Conservation (phyloP, 768 basidiomycete genomes). For the Tricholomella constricta region DNA sequence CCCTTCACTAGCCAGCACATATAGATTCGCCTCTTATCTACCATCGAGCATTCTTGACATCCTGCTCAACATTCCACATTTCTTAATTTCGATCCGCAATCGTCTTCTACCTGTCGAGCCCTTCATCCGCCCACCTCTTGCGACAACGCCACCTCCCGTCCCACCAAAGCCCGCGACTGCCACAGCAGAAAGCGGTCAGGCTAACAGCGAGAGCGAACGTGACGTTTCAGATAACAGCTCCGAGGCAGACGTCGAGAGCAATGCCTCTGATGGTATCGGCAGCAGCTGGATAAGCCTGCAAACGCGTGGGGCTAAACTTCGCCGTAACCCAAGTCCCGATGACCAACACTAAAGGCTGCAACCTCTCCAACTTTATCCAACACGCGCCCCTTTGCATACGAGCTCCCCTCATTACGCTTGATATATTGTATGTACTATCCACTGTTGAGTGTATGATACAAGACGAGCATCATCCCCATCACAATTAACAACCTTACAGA, state of each 20-base stretch:
- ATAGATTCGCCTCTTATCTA: slow-evolving; percentile 68
- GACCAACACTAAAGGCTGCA: background rate
- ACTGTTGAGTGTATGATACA: slow-evolving; percentile 14
- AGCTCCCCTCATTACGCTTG: background rate
- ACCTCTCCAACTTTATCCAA: background rate
- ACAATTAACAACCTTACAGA: background rate
- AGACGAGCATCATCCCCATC: background rate
- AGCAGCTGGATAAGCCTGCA: slow-evolving; percentile 77
- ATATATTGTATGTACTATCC: slow-evolving; percentile 4
- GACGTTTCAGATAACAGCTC: slow-evolving; percentile 49
- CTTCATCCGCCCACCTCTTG: slow-evolving; percentile 25
- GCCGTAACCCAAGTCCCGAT: slow-evolving; percentile 1
- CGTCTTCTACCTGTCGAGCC: slow-evolving; percentile 56
- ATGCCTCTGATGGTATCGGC: slow-evolving; percentile 49
- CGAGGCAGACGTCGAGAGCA: slow-evolving; percentile 72
- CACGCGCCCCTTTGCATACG: background rate
- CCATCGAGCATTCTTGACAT: slow-evolving; percentile 65
- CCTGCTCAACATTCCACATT: slow-evolving; percentile 66
- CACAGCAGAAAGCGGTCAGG: slow-evolving; percentile 9
- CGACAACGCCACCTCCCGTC: slow-evolving; percentile 29
- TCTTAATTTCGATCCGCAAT: slow-evolving; percentile 64
- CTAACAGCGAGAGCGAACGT: background rate
- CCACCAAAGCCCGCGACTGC: slow-evolving; percentile 27
- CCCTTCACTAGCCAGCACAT: slow-evolving; percentile 64
- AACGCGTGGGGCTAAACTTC: too few species aligned